Conservation (phyloP, 768 basidiomycete genomes). For the Psilocybe cubensis region DNA sequence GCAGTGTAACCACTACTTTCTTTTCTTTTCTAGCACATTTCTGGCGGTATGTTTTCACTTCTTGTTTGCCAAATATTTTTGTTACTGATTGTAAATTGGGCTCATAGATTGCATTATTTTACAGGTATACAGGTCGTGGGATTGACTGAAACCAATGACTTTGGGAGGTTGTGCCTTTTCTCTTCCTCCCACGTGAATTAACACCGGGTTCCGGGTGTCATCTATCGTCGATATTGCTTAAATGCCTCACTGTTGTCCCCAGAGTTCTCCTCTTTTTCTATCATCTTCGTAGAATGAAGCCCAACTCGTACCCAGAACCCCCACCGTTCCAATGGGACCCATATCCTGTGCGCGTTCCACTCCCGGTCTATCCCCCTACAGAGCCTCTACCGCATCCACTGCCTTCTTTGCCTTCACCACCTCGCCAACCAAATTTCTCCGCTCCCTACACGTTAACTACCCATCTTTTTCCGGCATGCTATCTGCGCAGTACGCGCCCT, state of each 20-base stretch:
- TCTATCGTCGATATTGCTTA: neutral
- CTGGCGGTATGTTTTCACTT: too few relatives aligned
- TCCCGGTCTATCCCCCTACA: conserved; percentile 44
- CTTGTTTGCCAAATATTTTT: too few relatives aligned
- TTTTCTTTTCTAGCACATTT: too few relatives aligned
- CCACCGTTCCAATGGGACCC: conserved; percentile 30
- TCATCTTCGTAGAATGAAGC: conserved; percentile 1
- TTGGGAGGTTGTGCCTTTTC: too few relatives aligned
- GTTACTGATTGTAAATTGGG: too few relatives aligned
- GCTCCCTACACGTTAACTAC: conserved; percentile 49
- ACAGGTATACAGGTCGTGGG: too few relatives aligned
- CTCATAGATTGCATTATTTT: too few relatives aligned
- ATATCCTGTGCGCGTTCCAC: conserved; percentile 26
- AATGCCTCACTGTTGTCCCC: neutral
- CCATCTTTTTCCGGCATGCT: conserved; percentile 58
- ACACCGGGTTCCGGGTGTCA: neutral
- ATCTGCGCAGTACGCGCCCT: conserved; percentile 48
- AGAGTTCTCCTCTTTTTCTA: neutral
- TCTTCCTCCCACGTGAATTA: neutral
- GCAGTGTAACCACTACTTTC: too few relatives aligned
- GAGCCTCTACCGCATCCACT: conserved; percentile 25
- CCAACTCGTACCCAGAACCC: conserved; percentile 25
- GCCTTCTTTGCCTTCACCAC: conserved; percentile 45
- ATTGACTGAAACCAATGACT: too few relatives aligned
- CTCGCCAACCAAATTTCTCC: conserved; percentile 33